Conservation (phyloP, 331 rosid genomes). For the Erythrophleum ivorense region DNA sequence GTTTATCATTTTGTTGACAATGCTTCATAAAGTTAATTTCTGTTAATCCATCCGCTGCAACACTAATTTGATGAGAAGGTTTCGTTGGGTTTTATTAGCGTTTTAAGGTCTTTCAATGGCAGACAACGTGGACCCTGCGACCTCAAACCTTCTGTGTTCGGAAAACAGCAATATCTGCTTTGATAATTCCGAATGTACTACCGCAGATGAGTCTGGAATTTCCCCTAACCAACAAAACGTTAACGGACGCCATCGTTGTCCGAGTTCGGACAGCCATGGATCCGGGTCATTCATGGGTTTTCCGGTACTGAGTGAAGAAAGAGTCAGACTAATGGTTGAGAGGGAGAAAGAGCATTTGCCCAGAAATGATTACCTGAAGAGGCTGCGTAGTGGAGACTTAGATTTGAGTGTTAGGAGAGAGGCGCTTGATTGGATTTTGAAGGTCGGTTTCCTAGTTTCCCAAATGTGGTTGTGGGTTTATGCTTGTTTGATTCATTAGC, state of each 20-base stretch:
- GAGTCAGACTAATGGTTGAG: slow-evolving; percentile 62
- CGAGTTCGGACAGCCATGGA: slow-evolving; percentile 47
- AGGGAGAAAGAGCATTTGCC: slow-evolving; percentile 82
- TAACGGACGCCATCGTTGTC: slow-evolving; percentile 33
- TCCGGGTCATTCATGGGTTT: slow-evolving; percentile 50
- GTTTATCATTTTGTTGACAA: slow-evolving; percentile 31
- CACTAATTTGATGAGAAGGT: slow-evolving; percentile 52
- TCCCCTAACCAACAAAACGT: slow-evolving; percentile 44
- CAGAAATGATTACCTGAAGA: slow-evolving; percentile 66
- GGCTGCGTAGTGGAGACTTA: slow-evolving; percentile 78
- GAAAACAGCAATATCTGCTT: slow-evolving; percentile 60
- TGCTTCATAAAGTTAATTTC: slow-evolving; percentile 42
- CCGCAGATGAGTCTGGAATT: slow-evolving; percentile 45
- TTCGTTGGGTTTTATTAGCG: slow-evolving; percentile 38
- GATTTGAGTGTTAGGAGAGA: slow-evolving; percentile 69
- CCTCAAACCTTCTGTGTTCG: slow-evolving; percentile 61
- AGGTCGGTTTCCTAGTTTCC: slow-evolving; percentile 67
- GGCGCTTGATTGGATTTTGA: slow-evolving; percentile 92
- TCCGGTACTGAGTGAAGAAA: slow-evolving; percentile 61
- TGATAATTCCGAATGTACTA: slow-evolving; percentile 55
- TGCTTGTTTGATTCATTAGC: slow-evolving; percentile 34
- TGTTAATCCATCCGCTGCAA: slow-evolving; percentile 31
- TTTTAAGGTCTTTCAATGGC: slow-evolving; percentile 62
- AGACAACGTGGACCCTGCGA: slow-evolving; percentile 52
- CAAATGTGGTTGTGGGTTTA: slow-evolving; percentile 28